Percentiles rank a stretch among this genome's conserved stretches.
Evolutionary conservation across 257 asterid genomes (phyloP).

Genomic region (Fraxinus excelsior): DNA sequence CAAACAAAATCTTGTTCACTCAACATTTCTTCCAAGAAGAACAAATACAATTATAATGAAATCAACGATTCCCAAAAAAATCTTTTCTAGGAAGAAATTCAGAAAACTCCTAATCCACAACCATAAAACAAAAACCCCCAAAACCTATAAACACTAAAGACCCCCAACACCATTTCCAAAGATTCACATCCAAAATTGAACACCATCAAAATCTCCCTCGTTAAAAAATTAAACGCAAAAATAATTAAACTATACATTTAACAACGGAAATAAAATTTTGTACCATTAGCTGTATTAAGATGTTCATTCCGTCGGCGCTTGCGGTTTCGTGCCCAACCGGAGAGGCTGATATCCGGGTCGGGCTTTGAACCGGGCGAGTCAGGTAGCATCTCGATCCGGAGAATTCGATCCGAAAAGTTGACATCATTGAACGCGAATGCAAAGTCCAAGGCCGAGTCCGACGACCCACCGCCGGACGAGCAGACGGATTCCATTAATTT

Average conservation of each 20-base stretch:
- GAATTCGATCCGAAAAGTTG: conserved; percentile 75
- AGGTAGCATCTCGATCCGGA: conserved; percentile 63
- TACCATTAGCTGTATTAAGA: conserved; percentile 47
- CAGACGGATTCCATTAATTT: background rate
- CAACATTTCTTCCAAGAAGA: background rate
- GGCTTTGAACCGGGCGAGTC: conserved; percentile 49
- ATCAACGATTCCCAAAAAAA: background rate
- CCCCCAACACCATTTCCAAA: conserved; percentile 9
- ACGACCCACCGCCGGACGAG: background rate
- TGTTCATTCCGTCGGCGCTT: conserved; percentile 78
- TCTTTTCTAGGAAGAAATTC: background rate
- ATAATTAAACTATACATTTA: background rate
- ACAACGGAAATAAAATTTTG: conserved; percentile 1
- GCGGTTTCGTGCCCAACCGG: conserved; percentile 66
- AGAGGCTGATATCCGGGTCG: conserved; percentile 41
- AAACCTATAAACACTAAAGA: background rate
- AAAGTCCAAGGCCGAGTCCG: conserved; percentile 40
- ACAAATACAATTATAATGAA: background rate
- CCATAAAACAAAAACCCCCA: background rate
- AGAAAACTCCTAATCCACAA: background rate
- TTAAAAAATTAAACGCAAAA: background rate
- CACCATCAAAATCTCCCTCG: background rate
- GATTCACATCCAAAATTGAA: background rate
- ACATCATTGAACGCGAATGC: conserved; percentile 72
- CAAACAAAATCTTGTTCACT: background rate